A percentile compares a stretch with the other conserved stretches of the same genome.
Evolutionary conservation across 352 stramenopile genomes (phyloP).

Genomic region (Phytopythium kandeliae): DNA sequence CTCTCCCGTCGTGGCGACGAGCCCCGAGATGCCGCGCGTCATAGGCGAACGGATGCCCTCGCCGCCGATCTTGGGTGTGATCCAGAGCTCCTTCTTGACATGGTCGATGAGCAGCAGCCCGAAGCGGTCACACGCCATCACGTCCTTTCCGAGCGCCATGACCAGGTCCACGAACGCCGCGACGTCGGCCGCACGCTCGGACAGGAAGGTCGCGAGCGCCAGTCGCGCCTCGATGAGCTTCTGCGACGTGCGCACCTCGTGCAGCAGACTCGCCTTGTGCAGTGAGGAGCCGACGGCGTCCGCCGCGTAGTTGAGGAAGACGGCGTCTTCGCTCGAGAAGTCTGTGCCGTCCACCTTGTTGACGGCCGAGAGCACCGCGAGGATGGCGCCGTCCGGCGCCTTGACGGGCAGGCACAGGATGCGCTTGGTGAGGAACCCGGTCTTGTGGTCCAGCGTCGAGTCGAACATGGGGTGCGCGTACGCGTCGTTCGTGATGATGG

Average conservation of each 20-base stretch:
- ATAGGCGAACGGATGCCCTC: slow-evolving; percentile 53
- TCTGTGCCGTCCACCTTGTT: slow-evolving; percentile 74
- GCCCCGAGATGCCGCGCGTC: slow-evolving; percentile 52
- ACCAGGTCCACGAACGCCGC: slow-evolving; percentile 62
- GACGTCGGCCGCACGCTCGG: slow-evolving; percentile 45
- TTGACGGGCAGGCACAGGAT: slow-evolving; percentile 62
- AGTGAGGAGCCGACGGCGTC: slow-evolving; percentile 62
- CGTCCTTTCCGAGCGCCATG: slow-evolving; percentile 66
- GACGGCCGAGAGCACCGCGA: slow-evolving; percentile 59
- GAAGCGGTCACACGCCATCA: slow-evolving; percentile 65
- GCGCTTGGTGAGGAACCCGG: slow-evolving; percentile 49
- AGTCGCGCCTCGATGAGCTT: slow-evolving; percentile 63
- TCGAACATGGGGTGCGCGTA: slow-evolving; percentile 61
- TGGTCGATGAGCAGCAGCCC: slow-evolving; percentile 58
- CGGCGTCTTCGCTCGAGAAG: slow-evolving; percentile 55
- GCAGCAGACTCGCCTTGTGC: slow-evolving; percentile 63
- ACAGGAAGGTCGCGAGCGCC: slow-evolving; percentile 57
- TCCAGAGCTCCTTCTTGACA: slow-evolving; percentile 68
- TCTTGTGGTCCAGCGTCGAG: slow-evolving; percentile 60
- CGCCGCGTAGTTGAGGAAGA: slow-evolving; percentile 71
- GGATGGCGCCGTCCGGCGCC: slow-evolving; percentile 43
- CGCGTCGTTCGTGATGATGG: slow-evolving; percentile 63
- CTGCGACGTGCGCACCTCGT: slow-evolving; percentile 63
- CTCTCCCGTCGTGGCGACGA: slow-evolving; percentile 45
- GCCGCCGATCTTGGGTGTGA: slow-evolving; percentile 42